Evolutionary conservation across 2,329 filamentous ascomycete genomes (phyloP), one percentile per base, ranked within the genome.

Genomic region (Penicillium sumatraense): DNA sequence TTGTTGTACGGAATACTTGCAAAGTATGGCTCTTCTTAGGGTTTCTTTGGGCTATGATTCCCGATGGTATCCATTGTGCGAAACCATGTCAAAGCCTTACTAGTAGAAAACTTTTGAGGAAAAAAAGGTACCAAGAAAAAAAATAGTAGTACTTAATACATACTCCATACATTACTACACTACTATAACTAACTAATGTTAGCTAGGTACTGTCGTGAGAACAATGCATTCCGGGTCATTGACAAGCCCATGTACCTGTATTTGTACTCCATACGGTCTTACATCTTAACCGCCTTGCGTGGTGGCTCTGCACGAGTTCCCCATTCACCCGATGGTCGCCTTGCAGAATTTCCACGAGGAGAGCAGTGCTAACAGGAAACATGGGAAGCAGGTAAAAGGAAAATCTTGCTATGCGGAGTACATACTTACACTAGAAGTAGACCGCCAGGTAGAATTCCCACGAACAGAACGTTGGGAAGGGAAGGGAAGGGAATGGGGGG

Each of bases 1-100:
- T 10, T 27, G 26, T 27, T 27, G 26, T 27, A 27, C 10, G n/a
- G n/a, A n/a, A n/a, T n/a, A n/a, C n/a, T 42, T 38, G n/a, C 35
- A 3, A 18, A 36, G 51, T 49, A 48, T 38, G 52, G 49, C 35
- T 45, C 47, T 49, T 31, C 50, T 61, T 61, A 58, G 59, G 59
- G 59, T 57, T 59, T 46, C 26, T 41, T 26, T 24, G 40, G 40
- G 23, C 14, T 16, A 44, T 16, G 23, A 44, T 26, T 31, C 26
- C 42, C n/a, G 13, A 26, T 46, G 42, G 11, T 14, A 31, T 31
- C 29, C 29, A 31, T 31, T 31, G 29, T 46, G 42, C 42, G 42
- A 46, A 46, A 31, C 36, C 23, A 40, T 31, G 29, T 13, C 23
- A 40, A 36, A 36, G 33, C 33, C 33, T 16, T 16, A 36, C n/a